Percentiles rank a stretch among this genome's conserved stretches.
Conservation (phyloP, 75 land plant genomes). For the Ceratopteris richardii region DNA sequence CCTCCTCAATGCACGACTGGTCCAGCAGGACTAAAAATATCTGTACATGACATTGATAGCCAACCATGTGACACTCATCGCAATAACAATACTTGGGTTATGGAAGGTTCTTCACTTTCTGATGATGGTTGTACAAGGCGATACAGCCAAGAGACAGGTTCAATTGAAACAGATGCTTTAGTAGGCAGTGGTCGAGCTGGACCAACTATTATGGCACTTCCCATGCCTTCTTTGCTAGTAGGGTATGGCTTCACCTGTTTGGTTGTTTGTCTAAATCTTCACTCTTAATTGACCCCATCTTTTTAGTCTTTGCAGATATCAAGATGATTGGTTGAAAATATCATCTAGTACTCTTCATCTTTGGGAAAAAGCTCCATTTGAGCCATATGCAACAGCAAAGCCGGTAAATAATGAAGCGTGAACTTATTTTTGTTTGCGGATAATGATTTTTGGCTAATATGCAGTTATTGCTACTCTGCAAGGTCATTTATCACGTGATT, state of each 20-base stretch:
- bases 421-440: too few species aligned
- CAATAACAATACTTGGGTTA: conserved; percentile 22
- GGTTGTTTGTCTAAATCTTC: conserved; percentile 3
- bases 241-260: conserved; percentile 43
- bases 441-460: too few species aligned
- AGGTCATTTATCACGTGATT: conserved; percentile 73
- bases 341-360: conserved; percentile 61
- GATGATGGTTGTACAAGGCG: conserved; percentile 57
- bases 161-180: conserved; percentile 50
- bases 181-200: conserved; percentile 20
- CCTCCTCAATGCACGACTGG: conserved; percentile 47
- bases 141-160: conserved; percentile 32
- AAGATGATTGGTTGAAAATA: conserved; percentile 96
- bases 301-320: conserved; percentile 56
- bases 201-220: conserved; percentile 55
- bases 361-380: conserved; percentile 99
- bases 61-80: conserved; percentile 11
- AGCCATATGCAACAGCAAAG: conserved; percentile 91
- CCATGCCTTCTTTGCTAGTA: conserved; percentile 84
- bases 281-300: not conserved
- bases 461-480: conserved; percentile 6
- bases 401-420: conserved; percentile 53
- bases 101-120: conserved; percentile 32
- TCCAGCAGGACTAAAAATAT: not conserved
- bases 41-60: conserved; percentile 9